These are phyloP conservation scores for Nasturtium officinale DNA, from an alignment of 345 rosid species.

Conservation along the genomic window DNA sequence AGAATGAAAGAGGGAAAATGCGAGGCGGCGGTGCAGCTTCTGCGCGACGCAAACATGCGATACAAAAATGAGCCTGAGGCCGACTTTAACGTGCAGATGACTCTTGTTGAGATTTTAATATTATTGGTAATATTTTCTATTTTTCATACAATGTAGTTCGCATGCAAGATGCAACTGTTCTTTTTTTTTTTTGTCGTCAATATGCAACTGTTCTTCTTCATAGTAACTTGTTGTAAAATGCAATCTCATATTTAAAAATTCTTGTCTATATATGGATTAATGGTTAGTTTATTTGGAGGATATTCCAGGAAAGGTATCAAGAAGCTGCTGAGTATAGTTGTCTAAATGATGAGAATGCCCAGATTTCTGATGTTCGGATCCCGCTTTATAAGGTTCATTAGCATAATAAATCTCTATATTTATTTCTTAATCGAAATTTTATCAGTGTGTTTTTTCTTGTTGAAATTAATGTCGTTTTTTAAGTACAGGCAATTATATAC, in stretches of 20 bases:
- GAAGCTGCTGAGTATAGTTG: constrained; percentile 45
- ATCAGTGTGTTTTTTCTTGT: not conserved
- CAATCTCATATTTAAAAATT: not conserved
- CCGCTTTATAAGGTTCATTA: constrained; percentile 42
- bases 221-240: not conserved
- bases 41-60: constrained; percentile 40
- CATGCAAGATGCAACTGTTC: not conserved
- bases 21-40: constrained; percentile 50
- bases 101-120: constrained; percentile 62
- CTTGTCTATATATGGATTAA: not conserved
- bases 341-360: constrained; percentile 38
- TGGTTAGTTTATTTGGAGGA: constrained; percentile 2
- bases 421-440: no score
- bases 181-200: no score
- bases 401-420: not conserved
- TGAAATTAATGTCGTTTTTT: not conserved
- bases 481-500: constrained; percentile 43
- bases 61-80: constrained; percentile 51
- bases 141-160: not conserved
- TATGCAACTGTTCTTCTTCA: not conserved
- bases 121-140: constrained; percentile 45
- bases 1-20: constrained; percentile 52
- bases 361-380: constrained; percentile 43
- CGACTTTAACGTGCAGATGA: constrained; percentile 58
- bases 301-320: constrained; percentile 43